Percentiles rank a stretch among this genome's conserved stretches.
phyloP scores from a whole-genome alignment of 306 rosid genomes.

The Begonia peltatifolia region DNA sequence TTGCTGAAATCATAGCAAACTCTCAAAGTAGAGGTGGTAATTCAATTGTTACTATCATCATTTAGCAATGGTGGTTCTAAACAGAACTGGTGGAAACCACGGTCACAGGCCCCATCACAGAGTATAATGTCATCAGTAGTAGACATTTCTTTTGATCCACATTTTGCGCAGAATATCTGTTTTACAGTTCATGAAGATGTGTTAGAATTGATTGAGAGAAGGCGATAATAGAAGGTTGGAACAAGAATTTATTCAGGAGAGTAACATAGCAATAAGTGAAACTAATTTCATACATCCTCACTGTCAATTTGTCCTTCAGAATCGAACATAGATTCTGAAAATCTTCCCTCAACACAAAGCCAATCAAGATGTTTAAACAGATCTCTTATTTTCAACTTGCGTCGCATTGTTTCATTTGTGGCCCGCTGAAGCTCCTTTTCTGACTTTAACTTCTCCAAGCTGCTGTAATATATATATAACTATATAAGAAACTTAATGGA shows the following conservation, averaged over 20 bases:
- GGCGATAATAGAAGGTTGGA: too few relatives aligned
- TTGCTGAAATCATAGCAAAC: too few relatives aligned
- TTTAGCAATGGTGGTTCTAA: constrained; percentile 72
- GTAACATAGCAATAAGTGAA: constrained; percentile 10
- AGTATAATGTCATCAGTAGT: constrained; percentile 74
- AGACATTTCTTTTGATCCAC: constrained; percentile 59
- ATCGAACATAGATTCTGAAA: constrained; percentile 70
- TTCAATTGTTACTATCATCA: constrained; percentile 56
- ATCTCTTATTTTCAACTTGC: constrained; percentile 86
- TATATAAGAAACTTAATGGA: too few relatives aligned
- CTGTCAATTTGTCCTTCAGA: constrained; percentile 90
- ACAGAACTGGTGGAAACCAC: constrained; percentile 90
- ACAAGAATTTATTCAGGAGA: constrained; percentile 1
- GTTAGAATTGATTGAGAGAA: too few relatives aligned
- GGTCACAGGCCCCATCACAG: constrained; percentile 94
- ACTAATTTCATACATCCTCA: constrained; percentile 67
- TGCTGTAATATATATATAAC: constrained; percentile 16
- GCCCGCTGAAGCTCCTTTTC: constrained; percentile 98
- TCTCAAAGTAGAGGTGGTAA: too few relatives aligned
- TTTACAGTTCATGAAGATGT: constrained; percentile 5
- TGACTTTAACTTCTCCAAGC: constrained; percentile 83
- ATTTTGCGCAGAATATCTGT: constrained; percentile 88
- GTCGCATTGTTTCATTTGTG: constrained; percentile 60
- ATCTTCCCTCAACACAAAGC: constrained; percentile 72
- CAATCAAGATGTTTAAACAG: constrained; percentile 70